Evolutionary conservation across 345 rosid genomes (phyloP).

Genomic region (Aethionema arabicum): DNA sequence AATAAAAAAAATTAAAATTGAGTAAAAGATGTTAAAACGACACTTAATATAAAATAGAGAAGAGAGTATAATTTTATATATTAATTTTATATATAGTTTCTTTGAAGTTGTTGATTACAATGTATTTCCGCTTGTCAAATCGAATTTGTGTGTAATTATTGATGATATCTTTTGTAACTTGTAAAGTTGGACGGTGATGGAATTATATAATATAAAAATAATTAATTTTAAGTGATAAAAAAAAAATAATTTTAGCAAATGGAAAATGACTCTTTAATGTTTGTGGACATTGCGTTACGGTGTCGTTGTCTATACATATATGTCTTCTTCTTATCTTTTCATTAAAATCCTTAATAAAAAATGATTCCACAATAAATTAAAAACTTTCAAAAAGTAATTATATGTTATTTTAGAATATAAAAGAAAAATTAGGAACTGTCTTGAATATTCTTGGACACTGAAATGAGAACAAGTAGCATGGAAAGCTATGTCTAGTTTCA

Average conservation of each 20-base stretch:
- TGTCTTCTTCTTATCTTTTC: constrained; percentile 20
- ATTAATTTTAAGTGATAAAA: neutral
- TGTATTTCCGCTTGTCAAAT: constrained; percentile 27
- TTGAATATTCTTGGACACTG: constrained; percentile 36
- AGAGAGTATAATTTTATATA: too few relatives aligned
- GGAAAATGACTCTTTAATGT: constrained; percentile 29
- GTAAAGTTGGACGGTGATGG: constrained; percentile 29
- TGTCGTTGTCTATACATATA: constrained; percentile 27
- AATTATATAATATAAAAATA: too few relatives aligned
- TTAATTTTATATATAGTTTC: too few relatives aligned
- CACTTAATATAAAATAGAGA: too few relatives aligned
- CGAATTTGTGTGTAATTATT: constrained; percentile 1
- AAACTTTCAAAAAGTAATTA: constrained; percentile 5
- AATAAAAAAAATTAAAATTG: too few relatives aligned
- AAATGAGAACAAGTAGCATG: constrained; percentile 1
- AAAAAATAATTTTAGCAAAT: neutral
- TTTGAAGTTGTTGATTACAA: constrained; percentile 7
- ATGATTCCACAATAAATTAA: constrained; percentile 11
- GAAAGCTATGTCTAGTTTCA: too few relatives aligned
- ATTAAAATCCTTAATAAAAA: neutral
- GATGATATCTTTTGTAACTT: constrained; percentile 21
- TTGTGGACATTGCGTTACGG: constrained; percentile 30
- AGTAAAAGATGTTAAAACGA: too few relatives aligned
- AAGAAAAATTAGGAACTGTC: neutral
- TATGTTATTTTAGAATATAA: constrained; percentile 13